A percentile compares a stretch with the other conserved stretches of the same genome.
Evolutionary conservation across 2,329 filamentous ascomycete species (phyloP).

Genomic region (Cladosporium phlei): DNA sequence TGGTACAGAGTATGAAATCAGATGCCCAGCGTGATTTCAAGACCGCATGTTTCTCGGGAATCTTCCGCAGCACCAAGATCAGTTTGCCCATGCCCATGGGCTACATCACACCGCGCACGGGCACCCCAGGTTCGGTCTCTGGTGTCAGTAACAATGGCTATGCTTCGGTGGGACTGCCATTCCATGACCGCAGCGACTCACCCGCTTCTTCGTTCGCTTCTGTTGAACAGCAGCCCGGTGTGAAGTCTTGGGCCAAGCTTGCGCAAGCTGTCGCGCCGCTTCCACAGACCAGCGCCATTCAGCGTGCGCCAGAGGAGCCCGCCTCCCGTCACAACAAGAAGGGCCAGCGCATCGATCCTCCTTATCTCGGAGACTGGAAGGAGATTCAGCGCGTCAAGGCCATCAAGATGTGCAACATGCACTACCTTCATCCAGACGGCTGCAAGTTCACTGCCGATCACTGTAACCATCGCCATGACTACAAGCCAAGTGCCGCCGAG

Average conservation of each 20-base stretch:
- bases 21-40: conserved; percentile 46
- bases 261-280: neutral
- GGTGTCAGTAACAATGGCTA: neutral
- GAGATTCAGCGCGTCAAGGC: conserved; percentile 58
- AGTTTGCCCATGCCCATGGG: conserved; percentile 15
- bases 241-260: neutral
- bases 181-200: neutral
- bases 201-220: neutral
- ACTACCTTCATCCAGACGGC: conserved; percentile 52
- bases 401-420: conserved; percentile 59
- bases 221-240: neutral
- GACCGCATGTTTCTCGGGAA: conserved; percentile 45
- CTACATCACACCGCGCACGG: conserved; percentile 20
- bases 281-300: neutral
- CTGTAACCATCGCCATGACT: conserved; percentile 54
- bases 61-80: conserved; percentile 54
- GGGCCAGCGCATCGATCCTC: conserved; percentile 56
- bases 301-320: conserved; percentile 24
- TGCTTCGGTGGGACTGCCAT: neutral
- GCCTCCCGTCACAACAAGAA: conserved; percentile 48
- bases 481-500: conserved; percentile 51
- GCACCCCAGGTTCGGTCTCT: neutral
- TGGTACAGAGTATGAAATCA: conserved; percentile 55
- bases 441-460: conserved; percentile 35
- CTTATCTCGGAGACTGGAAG: conserved; percentile 47